A percentile compares a stretch with the other conserved stretches of the same genome.
Conservation (phyloP, 1,284 basidiomycete genomes). For the Ceratobasidium sp. region DNA sequence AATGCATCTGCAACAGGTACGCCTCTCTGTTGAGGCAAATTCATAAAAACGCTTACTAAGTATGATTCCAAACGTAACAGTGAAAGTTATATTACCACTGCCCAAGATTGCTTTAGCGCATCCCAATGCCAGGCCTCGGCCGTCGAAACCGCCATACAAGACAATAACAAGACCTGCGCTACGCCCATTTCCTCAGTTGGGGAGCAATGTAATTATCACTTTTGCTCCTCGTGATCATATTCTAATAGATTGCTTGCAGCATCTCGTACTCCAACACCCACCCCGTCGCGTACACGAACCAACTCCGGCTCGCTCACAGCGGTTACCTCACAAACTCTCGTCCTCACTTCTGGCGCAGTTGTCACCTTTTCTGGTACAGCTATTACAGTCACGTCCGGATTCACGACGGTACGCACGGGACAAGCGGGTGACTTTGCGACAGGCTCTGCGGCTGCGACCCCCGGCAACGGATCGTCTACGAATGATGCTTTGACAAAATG, state of each 20-base stretch:
- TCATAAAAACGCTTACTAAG: no score
- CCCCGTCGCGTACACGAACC: not conserved
- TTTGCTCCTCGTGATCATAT: no score
- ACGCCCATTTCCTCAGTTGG: no score
- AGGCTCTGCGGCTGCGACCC: not conserved
- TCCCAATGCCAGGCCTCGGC: not conserved
- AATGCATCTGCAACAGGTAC: slow-evolving; percentile 24
- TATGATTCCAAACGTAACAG: not conserved
- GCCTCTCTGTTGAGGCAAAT: no score
- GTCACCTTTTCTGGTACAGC: slow-evolving; percentile 18
- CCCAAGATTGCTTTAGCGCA: not conserved
- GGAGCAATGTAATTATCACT: no score
- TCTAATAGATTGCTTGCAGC: no score
- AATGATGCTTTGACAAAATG: not conserved
- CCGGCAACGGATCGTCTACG: not conserved
- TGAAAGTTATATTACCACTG: not conserved
- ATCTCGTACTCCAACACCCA: not conserved
- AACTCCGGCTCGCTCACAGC: not conserved
- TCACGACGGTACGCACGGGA: slow-evolving; percentile 3
- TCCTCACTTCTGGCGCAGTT: slow-evolving; percentile 23
- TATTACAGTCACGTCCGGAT: slow-evolving; percentile 4
- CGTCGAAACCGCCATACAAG: not conserved
- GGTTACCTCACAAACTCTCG: not conserved
- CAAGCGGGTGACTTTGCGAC: slow-evolving; percentile 16
- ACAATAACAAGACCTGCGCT: not conserved